Percentiles rank a stretch among this genome's conserved stretches.
Evolutionary conservation across 1,139 yeast species (phyloP).

Genomic region (Hanseniaspora sp.): DNA sequence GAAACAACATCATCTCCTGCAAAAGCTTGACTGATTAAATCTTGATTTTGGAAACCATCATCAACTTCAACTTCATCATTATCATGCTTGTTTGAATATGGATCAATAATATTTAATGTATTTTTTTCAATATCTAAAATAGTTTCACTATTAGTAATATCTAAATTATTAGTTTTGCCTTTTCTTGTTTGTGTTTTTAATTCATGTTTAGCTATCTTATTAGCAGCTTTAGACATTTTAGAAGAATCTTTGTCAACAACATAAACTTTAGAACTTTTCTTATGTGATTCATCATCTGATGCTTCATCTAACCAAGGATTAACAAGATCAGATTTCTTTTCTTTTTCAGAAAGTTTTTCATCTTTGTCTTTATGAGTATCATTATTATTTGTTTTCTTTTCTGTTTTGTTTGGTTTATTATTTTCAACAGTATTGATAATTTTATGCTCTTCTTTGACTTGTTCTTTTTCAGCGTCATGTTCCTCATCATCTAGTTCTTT

Average conservation of each 20-base stretch:
- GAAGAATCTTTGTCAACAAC: constrained; percentile 52
- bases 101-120: constrained; percentile 37
- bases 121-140: constrained; percentile 25
- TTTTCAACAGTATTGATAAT: constrained; percentile 20
- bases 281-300: constrained; percentile 26
- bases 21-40: constrained; percentile 79
- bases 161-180: constrained; percentile 18
- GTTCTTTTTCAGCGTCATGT: constrained; percentile 42
- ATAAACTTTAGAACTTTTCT: constrained; percentile 44
- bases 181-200: constrained; percentile 25
- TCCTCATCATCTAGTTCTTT: constrained; percentile 37
- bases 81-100: constrained; percentile 32
- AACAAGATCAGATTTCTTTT: constrained; percentile 28
- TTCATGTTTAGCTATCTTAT: constrained; percentile 36
- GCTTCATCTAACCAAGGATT: constrained; percentile 63
- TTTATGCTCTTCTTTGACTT: constrained; percentile 34
- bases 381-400: constrained; percentile 12
- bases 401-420: constrained; percentile 1
- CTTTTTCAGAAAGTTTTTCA: constrained; percentile 6
- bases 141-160: constrained; percentile 21
- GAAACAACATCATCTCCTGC: constrained; percentile 87
- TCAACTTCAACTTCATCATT: constrained; percentile 26
- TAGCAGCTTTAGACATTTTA: constrained; percentile 35
- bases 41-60: constrained; percentile 60
- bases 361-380: constrained; percentile 17